Conservation (phyloP, 106 monocot species). For the Apostasia ramifera region DNA sequence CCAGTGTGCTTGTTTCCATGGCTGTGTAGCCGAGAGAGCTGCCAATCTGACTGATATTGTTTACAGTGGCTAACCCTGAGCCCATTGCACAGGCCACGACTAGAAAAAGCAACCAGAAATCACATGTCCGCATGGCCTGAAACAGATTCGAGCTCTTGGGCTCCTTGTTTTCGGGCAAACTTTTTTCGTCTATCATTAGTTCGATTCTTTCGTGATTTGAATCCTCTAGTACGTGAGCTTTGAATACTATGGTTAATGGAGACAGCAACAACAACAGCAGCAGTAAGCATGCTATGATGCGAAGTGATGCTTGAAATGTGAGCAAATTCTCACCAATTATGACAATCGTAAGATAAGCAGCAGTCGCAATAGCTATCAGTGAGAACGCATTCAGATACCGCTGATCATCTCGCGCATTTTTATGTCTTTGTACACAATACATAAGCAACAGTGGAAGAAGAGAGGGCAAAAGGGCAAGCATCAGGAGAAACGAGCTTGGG, state of each 20-base stretch:
- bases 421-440: conserved; percentile 43
- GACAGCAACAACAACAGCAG: conserved; percentile 62
- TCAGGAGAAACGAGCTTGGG: conserved; percentile 57
- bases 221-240: conserved; percentile 20
- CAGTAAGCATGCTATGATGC: conserved; percentile 16
- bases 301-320: conserved; percentile 14
- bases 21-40: conserved; percentile 53
- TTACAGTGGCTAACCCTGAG: conserved; percentile 86
- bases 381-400: conserved; percentile 56
- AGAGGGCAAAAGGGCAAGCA: conserved; percentile 68
- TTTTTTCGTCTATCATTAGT: conserved; percentile 15
- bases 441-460: conserved; percentile 63
- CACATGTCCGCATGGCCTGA: conserved; percentile 40
- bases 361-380: conserved; percentile 42
- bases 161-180: neutral
- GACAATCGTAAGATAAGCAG: conserved; percentile 72
- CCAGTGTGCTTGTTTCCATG: conserved; percentile 41
- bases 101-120: conserved; percentile 86
- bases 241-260: conserved; percentile 30
- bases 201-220: conserved; percentile 17
- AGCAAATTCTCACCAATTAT: conserved; percentile 58
- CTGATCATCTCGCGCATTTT: conserved; percentile 33
- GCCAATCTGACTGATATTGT: conserved; percentile 87
- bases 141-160: conserved; percentile 18
- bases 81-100: conserved; percentile 92